Conservation (phyloP, 441 rosid species). For the Adansonia gregorii region DNA sequence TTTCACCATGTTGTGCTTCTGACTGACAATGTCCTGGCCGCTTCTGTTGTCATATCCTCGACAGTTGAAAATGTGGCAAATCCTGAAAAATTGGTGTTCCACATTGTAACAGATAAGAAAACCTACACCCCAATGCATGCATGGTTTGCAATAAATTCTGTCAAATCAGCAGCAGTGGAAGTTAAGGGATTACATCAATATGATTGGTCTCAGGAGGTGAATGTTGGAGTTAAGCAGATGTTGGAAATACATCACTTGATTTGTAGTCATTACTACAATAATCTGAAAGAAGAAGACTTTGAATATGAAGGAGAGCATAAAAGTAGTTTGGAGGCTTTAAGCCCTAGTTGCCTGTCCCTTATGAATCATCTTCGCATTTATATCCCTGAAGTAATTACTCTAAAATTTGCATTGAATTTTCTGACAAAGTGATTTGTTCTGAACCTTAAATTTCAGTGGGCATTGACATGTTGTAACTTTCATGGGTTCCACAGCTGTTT, state of each 20-base stretch:
- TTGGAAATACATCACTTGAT: slow-evolving; percentile 65
- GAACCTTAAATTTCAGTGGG: slow-evolving; percentile 23
- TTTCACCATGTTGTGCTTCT: slow-evolving; percentile 75
- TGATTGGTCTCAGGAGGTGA: slow-evolving; percentile 84
- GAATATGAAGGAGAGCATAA: slow-evolving; percentile 45
- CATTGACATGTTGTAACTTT: slow-evolving; percentile 40
- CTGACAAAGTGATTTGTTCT: slow-evolving; percentile 28
- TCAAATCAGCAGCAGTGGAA: slow-evolving; percentile 69
- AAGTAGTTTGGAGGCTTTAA: slow-evolving; percentile 55
- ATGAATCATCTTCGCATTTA: slow-evolving; percentile 84
- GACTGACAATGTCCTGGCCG: slow-evolving; percentile 66
- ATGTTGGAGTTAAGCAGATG: slow-evolving; percentile 71
- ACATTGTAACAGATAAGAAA: slow-evolving; percentile 87
- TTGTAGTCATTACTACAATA: slow-evolving; percentile 61
- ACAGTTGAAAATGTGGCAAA: slow-evolving; percentile 56
- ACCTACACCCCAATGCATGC: slow-evolving; percentile 93
- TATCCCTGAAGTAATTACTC: slow-evolving; percentile 68
- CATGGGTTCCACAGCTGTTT: slow-evolving; percentile 67
- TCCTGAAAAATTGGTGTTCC: slow-evolving; percentile 82
- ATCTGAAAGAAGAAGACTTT: slow-evolving; percentile 58
- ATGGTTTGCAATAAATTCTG: slow-evolving; percentile 86
- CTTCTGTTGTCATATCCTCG: slow-evolving; percentile 54
- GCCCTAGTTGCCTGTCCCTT: slow-evolving; percentile 67
- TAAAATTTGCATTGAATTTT: slow-evolving; percentile 24
- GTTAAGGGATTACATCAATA: slow-evolving; percentile 92